Conservation (phyloP, 2,329 filamentous ascomycete species). For the Paecilomyces dactylethromorphus region DNA sequence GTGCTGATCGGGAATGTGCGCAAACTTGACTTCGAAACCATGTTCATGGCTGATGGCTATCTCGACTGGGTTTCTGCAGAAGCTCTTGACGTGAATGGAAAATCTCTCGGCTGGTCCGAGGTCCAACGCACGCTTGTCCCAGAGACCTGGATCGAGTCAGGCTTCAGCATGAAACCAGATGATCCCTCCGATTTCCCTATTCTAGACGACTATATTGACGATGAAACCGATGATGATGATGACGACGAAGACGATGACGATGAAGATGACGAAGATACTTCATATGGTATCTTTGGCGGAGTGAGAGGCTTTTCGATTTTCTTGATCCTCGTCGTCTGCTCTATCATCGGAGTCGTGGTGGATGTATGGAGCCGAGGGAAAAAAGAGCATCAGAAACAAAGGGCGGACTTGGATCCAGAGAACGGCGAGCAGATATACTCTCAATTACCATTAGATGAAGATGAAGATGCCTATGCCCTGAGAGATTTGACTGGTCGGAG, state of each 20-base stretch:
- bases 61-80: slow-evolving; percentile 25
- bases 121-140: slow-evolving; percentile 8
- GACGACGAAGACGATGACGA: neutral
- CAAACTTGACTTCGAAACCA: slow-evolving; percentile 32
- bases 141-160: slow-evolving; percentile 9
- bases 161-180: slow-evolving; percentile 3
- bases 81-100: slow-evolving; percentile 19
- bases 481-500: neutral
- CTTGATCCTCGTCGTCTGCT: neutral
- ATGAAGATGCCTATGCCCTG: neutral
- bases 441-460: neutral
- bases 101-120: slow-evolving; percentile 15
- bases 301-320: neutral
- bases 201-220: neutral
- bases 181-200: neutral
- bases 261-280: neutral
- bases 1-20: slow-evolving; percentile 18
- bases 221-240: neutral
- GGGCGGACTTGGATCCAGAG: neutral
- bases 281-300: neutral
- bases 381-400: neutral
- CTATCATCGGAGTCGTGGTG: neutral
- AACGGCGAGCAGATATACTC: neutral
- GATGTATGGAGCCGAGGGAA: neutral
- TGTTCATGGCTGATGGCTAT: slow-evolving; percentile 22